A percentile compares a stretch with the other conserved stretches of the same genome.
These are phyloP conservation scores for Aspergillus sp. DNA, from an alignment of 2,329 filamentous ascomycete species.

Conservation along the genomic window DNA sequence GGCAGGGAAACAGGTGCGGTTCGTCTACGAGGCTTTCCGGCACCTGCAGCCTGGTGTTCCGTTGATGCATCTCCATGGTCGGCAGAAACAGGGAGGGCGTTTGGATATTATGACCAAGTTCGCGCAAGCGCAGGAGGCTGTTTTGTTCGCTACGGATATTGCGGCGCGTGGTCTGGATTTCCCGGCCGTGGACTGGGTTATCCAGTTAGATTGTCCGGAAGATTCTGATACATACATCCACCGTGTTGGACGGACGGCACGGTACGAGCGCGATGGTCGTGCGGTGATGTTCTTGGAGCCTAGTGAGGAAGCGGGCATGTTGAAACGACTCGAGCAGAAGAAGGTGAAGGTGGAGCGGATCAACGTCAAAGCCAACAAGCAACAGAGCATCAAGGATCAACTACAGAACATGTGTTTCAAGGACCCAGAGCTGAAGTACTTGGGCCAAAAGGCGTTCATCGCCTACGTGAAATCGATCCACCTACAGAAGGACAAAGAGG, in stretches of 20 bases:
- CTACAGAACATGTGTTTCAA: conserved; percentile 95
- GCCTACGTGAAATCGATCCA: conserved; percentile 81
- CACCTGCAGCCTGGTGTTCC: conserved; percentile 92
- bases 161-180: conserved; percentile 93
- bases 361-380: conserved; percentile 82
- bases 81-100: conserved; percentile 84
- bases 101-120: conserved; percentile 84
- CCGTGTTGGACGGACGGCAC: conserved; percentile 86
- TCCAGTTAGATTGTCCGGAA: conserved; percentile 96
- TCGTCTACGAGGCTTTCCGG: conserved; percentile 87
- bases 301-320: conserved; percentile 86
- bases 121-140: conserved; percentile 70
- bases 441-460: conserved; percentile 92
- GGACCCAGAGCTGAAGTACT: conserved; percentile 85
- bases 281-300: conserved; percentile 90
- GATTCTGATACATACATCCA: conserved; percentile 98
- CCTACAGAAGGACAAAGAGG: conserved; percentile 82
- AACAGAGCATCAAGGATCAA: conserved; percentile 74
- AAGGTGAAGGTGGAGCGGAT: conserved; percentile 84
- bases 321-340: conserved; percentile 75
- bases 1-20: conserved; percentile 92
- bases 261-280: conserved; percentile 78
- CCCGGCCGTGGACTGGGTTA: conserved; percentile 94
- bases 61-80: conserved; percentile 83
- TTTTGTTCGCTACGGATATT: conserved; percentile 91